Evolutionary conservation across 495 filamentous ascomycete species (phyloP), one percentile per base, ranked within the genome.

Genomic region (Symbiotaphrina buchneri): DNA sequence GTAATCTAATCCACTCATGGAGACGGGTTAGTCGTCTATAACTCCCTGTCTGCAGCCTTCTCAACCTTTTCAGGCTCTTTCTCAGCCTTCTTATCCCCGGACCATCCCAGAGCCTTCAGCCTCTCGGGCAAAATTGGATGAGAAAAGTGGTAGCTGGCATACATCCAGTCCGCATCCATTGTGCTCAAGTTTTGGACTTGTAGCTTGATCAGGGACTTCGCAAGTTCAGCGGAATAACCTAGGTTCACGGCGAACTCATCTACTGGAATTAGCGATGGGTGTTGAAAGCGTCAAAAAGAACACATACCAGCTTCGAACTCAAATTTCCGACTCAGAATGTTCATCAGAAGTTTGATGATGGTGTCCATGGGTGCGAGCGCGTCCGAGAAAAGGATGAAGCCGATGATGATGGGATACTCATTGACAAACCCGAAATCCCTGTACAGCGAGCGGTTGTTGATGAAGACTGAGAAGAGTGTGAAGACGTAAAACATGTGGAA

Each of bases 131-230:
- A 63, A 40, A 95, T 95, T 1, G 87, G 87, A 53, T 97, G 87
- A 5, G 83, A 93, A 63, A 84, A 92, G 56, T 95, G 79, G 57
- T 95, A 97, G 57, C 73, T 84, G 17, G 90, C 83, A 51, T 93
- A 97, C 57, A 93, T 64, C 76, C 75, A 90, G 50, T 97, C 90
- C 24, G 87, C 87, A 49, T 97, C 90, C 85, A 95, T 94, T 34
- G 78, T 90, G 55, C 80, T 84, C 34, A 97, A 62, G 45, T 97
- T 97, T 56, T 95, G 81, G 49, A 94, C 80, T 51, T 97, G 87
- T 23, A 97, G 75, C 58, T 95, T 97, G 54, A 95, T 78, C 37
- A 97, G 63, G 10, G 80, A 83, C 35, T 67, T 55, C 6, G 83
- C 80, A 18, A 97, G 71, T 43, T 93, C 72, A 15, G 62, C 55